Conservation (phyloP, 73 alveolate species). For the Paraurostyla sp. region DNA sequence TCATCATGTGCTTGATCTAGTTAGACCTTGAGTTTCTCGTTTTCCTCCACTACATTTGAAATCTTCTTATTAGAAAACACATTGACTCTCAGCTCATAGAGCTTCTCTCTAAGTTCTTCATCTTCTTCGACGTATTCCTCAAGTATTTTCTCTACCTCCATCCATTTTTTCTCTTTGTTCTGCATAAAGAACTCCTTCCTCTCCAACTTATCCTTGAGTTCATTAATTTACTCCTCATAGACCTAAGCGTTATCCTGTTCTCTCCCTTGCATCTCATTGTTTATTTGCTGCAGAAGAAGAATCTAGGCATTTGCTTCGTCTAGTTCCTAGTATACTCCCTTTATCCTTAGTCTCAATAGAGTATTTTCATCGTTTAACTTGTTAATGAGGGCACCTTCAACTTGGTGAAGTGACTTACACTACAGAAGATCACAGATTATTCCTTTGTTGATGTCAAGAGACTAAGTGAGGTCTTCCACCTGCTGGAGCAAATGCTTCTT, state of each 20-base stretch:
- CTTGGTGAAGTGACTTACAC: slow-evolving; percentile 34
- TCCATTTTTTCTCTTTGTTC: slow-evolving; percentile 59
- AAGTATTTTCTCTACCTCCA: slow-evolving; percentile 50
- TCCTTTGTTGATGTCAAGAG: slow-evolving; percentile 52
- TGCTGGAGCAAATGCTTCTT: not conserved
- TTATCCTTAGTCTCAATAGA: not conserved
- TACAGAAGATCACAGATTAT: slow-evolving; percentile 53
- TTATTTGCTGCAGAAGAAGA: not conserved
- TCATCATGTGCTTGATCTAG: slow-evolving; percentile 56
- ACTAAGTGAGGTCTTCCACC: not conserved
- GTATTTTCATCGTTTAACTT: slow-evolving; percentile 41
- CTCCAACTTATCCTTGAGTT: slow-evolving; percentile 61
- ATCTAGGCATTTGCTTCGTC: slow-evolving; percentile 43
- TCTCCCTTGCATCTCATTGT: slow-evolving; percentile 9
- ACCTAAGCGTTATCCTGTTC: slow-evolving; percentile 48
- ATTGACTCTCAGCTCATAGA: slow-evolving; percentile 44
- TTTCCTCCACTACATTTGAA: slow-evolving; percentile 66
- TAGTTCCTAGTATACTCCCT: not conserved
- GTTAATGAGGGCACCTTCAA: slow-evolving; percentile 34
- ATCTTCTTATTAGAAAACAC: slow-evolving; percentile 28
- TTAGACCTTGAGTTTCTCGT: slow-evolving; percentile 46
- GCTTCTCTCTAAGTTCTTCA: slow-evolving; percentile 43
- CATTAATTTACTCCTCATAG: slow-evolving; percentile 49
- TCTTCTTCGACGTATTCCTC: slow-evolving; percentile 49
- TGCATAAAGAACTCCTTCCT: slow-evolving; percentile 64